Conservation (phyloP, 2,329 filamentous ascomycete genomes). For the Diplodia intermedia region DNA sequence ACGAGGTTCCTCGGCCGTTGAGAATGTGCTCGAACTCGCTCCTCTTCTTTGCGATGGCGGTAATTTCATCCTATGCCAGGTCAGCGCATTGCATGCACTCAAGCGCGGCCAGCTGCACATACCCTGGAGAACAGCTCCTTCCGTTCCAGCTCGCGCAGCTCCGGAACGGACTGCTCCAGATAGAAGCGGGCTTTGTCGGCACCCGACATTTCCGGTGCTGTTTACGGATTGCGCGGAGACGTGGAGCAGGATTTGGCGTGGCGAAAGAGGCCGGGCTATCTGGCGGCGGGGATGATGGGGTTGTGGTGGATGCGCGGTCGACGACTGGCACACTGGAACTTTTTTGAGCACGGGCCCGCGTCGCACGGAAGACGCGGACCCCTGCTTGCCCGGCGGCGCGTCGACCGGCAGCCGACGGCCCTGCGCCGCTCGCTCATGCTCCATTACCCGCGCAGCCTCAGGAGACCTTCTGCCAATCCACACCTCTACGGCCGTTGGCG, state of each 20-base stretch:
- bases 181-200: constrained; percentile 96
- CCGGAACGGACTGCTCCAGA: constrained; percentile 88
- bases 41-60: constrained; percentile 84
- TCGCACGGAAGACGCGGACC: constrained; percentile 2
- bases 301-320: not conserved
- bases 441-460: constrained; percentile 16
- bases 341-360: constrained; percentile 6
- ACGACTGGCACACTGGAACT: not conserved
- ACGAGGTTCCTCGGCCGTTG: constrained; percentile 75
- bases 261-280: not conserved
- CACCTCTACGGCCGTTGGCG: constrained; percentile 6
- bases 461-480: constrained; percentile 8
- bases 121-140: constrained; percentile 90
- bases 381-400: constrained; percentile 5
- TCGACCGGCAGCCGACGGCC: not conserved
- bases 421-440: constrained; percentile 10
- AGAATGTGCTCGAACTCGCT: constrained; percentile 93
- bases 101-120: constrained; percentile 35
- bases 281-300: not conserved
- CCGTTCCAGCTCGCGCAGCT: constrained; percentile 88
- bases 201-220: constrained; percentile 27
- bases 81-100: constrained; percentile 32
- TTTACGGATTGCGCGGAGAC: constrained; percentile 37
- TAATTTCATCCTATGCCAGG: constrained; percentile 78
- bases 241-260: not conserved